Evolutionary conservation across 805 yeast species (phyloP).

Genomic region (Spathaspora sp.): DNA sequence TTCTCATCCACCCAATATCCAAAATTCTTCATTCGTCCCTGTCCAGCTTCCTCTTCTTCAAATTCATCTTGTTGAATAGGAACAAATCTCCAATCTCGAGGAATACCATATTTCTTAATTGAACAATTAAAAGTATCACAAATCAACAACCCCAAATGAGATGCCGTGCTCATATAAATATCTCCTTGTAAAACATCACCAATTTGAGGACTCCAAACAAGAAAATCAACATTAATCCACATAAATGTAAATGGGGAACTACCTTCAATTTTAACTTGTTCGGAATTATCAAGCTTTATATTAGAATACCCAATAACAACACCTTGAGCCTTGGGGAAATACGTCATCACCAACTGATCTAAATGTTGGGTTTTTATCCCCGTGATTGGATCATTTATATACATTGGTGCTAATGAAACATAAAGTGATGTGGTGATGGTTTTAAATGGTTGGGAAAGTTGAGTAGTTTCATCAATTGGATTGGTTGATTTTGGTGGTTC

Average conservation of each 20-base stretch:
- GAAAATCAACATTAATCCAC: conserved; percentile 81
- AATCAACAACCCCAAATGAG: conserved; percentile 87
- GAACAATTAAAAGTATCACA: conserved; percentile 95
- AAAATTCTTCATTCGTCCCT: conserved; percentile 38
- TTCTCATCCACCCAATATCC: conserved; percentile 87
- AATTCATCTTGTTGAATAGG: conserved; percentile 71
- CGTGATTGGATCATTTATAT: conserved; percentile 59
- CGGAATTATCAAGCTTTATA: conserved; percentile 48
- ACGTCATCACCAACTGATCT: conserved; percentile 85
- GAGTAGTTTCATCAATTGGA: conserved; percentile 32
- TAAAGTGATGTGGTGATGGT: conserved; percentile 59
- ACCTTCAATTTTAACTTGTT: conserved; percentile 56
- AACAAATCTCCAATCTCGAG: conserved; percentile 80
- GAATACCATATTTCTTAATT: conserved; percentile 80
- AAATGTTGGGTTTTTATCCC: conserved; percentile 88
- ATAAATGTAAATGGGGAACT: conserved; percentile 85
- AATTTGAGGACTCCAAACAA: conserved; percentile 87
- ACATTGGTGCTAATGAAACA: conserved; percentile 85
- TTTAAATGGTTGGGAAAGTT: conserved; percentile 68
- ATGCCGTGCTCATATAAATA: conserved; percentile 88
- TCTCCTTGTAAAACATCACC: conserved; percentile 87
- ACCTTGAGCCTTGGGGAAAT: conserved; percentile 68
- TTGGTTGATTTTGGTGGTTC: conserved; percentile 19
- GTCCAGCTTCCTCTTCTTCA: conserved; percentile 16
- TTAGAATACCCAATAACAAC: conserved; percentile 79